Evolutionary conservation across 2,329 filamentous ascomycete species (phyloP), one percentile per base, ranked within the genome.

Genomic region (Nakataea oryzae): DNA sequence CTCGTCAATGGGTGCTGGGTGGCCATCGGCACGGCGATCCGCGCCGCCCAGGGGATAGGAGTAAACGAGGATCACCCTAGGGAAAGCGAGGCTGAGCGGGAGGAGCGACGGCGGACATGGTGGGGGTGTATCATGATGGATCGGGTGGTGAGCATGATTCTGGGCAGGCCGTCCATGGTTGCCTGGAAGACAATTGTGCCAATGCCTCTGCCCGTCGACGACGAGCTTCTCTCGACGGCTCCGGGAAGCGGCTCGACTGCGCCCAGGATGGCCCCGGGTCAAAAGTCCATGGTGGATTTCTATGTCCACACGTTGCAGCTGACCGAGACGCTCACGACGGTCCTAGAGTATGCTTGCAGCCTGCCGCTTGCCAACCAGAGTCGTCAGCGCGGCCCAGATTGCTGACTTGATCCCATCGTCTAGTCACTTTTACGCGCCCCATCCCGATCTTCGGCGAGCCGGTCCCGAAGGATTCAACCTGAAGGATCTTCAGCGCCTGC

Each of bases 1-100:
- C 55, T 47, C 27, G 61, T 62, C 14, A 62, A 62, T 27, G 58
- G 56, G 17, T 62, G 57, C 50, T 62, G 61, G 61, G 56, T 62
- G 6, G 58, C 58, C 41, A 60, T 60, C 12, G 58, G 58, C 8
- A 60, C 41, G 13, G 63, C 64, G 6, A 55, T 68, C 27, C 66
- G 66, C 4, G 62, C 66, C 0, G 67, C 67, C 1, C 66, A 68
- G 61, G 65, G 65, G 2, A 65, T 72, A 14, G 67, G 69, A 12
- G 63, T 71, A 11, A 65, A 71, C 57, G 58, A 30, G 41, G 58
- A 60, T 27, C 28, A 26, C 27, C 32, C 27, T 21, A 50, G 30
- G n/a, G 47, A 62, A 29, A 61, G 60, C 26, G 54, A 61, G 21
- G 60, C 28, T 3, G 54, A 50, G 29, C 54, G 55, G 13, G 54